These are phyloP conservation scores for Candida sp. DNA, from an alignment of 1,139 yeast species.

Conservation along the genomic window DNA sequence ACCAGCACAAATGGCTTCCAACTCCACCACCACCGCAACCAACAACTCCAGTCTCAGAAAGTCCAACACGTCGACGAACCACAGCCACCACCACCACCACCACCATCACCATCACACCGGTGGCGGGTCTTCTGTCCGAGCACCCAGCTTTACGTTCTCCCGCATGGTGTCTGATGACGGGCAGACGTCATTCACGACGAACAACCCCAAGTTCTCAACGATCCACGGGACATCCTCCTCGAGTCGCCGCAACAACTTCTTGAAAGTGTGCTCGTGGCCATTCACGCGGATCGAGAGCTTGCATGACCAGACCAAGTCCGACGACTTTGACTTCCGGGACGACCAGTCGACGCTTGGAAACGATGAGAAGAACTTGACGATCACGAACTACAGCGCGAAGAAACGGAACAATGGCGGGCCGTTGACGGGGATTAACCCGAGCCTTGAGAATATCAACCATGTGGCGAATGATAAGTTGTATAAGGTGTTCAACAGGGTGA, in stretches of 20 bases:
- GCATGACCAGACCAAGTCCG: conserved; percentile 5
- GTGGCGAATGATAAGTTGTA: conserved; percentile 10
- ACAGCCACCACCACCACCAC: no score
- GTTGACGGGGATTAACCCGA: conserved; percentile 15
- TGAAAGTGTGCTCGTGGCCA: conserved; percentile 18
- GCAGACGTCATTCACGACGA: not conserved
- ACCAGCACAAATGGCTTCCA: conserved; percentile 6
- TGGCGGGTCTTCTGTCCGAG: conserved; percentile 8
- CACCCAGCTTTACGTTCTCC: conserved; percentile 12
- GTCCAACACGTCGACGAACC: conserved; percentile 1
- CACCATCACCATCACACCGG: no score
- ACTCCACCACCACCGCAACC: conserved; percentile 4
- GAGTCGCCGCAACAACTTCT: conserved; percentile 13
- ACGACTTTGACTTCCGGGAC: not conserved
- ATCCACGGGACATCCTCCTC: conserved; percentile 7
- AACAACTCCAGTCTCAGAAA: conserved; percentile 3
- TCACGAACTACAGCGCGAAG: conserved; percentile 3
- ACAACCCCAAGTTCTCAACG: conserved; percentile 5
- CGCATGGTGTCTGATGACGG: conserved; percentile 6
- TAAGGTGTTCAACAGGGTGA: conserved; percentile 9
- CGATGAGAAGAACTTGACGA: conserved; percentile 6
- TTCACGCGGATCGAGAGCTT: conserved; percentile 13
- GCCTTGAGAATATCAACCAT: conserved; percentile 18
- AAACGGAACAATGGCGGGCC: conserved; percentile 6
- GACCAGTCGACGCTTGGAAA: conserved; percentile 6